Conservation (phyloP, 495 filamentous ascomycete genomes). For the Aspergillus nidulans region DNA sequence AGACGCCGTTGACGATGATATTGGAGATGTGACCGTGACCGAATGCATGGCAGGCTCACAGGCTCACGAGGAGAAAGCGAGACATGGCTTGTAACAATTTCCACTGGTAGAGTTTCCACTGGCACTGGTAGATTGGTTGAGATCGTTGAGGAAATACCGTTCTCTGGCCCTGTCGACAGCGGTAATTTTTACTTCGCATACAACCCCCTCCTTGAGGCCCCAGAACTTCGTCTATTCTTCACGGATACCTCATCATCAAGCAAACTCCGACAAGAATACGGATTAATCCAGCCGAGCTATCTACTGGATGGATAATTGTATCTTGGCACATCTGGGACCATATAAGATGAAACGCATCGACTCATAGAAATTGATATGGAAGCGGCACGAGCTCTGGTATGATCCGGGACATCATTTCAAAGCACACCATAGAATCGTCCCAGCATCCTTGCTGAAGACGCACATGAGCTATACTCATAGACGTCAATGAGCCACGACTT, state of each 20-base stretch:
- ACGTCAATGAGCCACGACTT: too few relatives aligned
- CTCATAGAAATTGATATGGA: not conserved
- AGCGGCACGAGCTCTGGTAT: conserved; percentile 5
- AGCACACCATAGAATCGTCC: too few relatives aligned
- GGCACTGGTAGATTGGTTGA: not conserved
- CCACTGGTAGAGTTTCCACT: not conserved
- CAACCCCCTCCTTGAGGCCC: too few relatives aligned
- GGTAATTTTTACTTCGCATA: not conserved
- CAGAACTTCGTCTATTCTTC: not conserved
- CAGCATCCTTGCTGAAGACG: too few relatives aligned
- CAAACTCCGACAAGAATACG: not conserved
- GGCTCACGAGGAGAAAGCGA: not conserved
- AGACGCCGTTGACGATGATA: conserved; percentile 49
- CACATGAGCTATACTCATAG: too few relatives aligned
- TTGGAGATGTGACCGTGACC: conserved; percentile 52
- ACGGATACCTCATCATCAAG: conserved; percentile 1
- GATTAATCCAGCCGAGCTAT: not conserved
- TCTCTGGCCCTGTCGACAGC: too few relatives aligned
- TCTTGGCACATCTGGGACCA: conserved; percentile 3
- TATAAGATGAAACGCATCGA: not conserved
- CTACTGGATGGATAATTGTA: not conserved
- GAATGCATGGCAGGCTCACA: conserved; percentile 16
- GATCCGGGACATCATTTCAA: not conserved
- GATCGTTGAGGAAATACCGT: not conserved
- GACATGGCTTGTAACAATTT: not conserved